These are phyloP conservation scores for Oleoguttula mirabilis DNA, from an alignment of 495 filamentous ascomycete genomes.

Conservation along the genomic window DNA sequence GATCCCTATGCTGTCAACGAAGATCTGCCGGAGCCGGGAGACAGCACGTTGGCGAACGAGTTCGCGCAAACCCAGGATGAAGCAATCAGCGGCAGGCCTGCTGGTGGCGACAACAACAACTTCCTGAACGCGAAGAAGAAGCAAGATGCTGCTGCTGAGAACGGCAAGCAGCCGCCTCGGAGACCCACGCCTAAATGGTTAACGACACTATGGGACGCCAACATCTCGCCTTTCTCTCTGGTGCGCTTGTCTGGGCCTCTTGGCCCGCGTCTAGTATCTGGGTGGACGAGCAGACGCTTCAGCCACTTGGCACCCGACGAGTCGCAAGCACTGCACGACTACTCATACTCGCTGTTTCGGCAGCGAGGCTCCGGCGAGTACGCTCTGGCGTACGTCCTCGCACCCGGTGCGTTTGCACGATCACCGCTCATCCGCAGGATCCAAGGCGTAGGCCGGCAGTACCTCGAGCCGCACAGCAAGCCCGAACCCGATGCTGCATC, in stretches of 20 bases:
- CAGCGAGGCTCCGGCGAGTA: constrained; percentile 92
- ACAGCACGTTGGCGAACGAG: constrained; percentile 58
- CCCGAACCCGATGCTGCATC: constrained; percentile 19
- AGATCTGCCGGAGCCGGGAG: constrained; percentile 62
- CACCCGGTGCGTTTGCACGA: constrained; percentile 84
- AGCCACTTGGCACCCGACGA: constrained; percentile 74
- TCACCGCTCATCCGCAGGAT: constrained; percentile 79
- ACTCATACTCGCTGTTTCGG: constrained; percentile 88
- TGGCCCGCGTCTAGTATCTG: constrained; percentile 81
- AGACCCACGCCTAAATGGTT: constrained; percentile 72
- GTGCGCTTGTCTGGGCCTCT: constrained; percentile 84
- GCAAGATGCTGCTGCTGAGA: constrained; percentile 3
- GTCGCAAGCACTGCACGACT: constrained; percentile 73
- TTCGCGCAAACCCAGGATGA: constrained; percentile 58
- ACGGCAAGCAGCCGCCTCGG: constrained; percentile 30
- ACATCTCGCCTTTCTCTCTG: constrained; percentile 86
- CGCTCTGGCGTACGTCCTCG: constrained; percentile 80
- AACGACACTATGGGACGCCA: constrained; percentile 89
- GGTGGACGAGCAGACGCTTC: constrained; percentile 89
- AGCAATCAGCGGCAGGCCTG: constrained; percentile 44
- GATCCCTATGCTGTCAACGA: constrained; percentile 82
- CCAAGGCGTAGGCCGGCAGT: constrained; percentile 61
- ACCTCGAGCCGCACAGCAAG: constrained; percentile 19
- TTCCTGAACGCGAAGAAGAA: not conserved
- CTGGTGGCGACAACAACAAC: constrained; percentile 31